phyloP scores from a whole-genome alignment of 768 basidiomycete genomes.

The Hericium alpestre region DNA sequence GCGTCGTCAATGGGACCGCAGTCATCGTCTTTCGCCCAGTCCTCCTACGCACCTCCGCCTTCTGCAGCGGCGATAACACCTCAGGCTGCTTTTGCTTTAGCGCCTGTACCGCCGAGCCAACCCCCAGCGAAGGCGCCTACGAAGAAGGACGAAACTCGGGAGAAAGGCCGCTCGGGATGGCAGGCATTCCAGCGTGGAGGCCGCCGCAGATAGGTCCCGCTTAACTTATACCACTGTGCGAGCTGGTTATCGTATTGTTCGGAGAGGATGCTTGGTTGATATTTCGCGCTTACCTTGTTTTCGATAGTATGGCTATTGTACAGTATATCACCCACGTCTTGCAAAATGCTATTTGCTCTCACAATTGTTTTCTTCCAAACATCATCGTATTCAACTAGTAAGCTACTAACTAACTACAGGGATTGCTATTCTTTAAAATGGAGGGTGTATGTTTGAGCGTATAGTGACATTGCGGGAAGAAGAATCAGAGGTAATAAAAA shows the following conservation, averaged over 20 bases:
- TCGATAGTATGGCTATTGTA: background rate
- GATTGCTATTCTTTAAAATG: constrained; percentile 21
- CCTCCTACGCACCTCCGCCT: background rate
- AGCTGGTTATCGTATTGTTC: background rate
- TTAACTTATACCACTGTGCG: background rate
- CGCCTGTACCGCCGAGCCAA: background rate
- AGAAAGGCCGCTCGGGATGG: constrained; percentile 15
- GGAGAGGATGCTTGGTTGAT: no score
- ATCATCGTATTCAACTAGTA: constrained; percentile 13
- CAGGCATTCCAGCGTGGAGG: constrained; percentile 15
- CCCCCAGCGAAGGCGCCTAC: constrained; percentile 1
- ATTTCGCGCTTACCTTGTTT: no score
- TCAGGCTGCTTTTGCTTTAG: background rate
- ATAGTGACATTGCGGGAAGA: constrained; percentile 14
- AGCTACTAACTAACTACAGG: constrained; percentile 19
- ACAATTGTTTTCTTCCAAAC: background rate
- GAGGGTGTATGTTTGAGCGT: constrained; percentile 15
- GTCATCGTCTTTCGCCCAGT: background rate
- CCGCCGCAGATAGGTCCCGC: constrained; percentile 5
- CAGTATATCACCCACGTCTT: background rate
- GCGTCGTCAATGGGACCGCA: background rate
- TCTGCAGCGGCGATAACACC: background rate
- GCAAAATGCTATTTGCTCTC: background rate
- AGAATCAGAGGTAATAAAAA: constrained; percentile 13
- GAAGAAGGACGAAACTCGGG: constrained; percentile 8